phyloP scores from a whole-genome alignment of 139 green algal species.

The Closterium sp. region DNA sequence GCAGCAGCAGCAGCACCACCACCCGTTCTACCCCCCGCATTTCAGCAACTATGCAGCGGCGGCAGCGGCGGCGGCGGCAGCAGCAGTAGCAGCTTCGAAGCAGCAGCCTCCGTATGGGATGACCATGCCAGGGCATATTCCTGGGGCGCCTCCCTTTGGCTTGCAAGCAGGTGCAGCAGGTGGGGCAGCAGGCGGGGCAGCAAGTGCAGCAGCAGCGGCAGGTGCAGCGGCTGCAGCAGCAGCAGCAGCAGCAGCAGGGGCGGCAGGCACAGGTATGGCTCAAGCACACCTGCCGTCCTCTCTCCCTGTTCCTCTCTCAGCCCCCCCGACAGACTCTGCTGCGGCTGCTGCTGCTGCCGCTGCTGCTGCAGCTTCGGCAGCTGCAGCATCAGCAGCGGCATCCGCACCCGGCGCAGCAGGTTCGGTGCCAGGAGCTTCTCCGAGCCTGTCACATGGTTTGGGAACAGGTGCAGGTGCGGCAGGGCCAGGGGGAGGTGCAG shows the following conservation, averaged over 20 bases:
- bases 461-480: background rate
- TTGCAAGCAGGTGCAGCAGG: background rate
- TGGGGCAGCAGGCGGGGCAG: background rate
- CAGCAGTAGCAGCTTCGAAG: background rate
- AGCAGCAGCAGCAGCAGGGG: background rate
- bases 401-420: background rate
- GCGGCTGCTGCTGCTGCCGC: background rate
- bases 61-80: background rate
- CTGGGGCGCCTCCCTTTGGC: background rate
- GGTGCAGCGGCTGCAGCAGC: background rate
- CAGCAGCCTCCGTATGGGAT: background rate
- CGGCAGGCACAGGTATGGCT: background rate
- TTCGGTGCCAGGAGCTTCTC: background rate
- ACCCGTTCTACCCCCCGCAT: background rate
- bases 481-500: background rate
- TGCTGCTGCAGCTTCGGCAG: background rate
- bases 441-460: background rate
- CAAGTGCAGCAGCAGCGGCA: background rate
- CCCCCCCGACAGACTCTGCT: background rate
- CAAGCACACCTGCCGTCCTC: background rate
- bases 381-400: background rate
- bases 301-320: background rate
- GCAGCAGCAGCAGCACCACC: background rate
- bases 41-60: background rate
- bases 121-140: background rate